Evolutionary conservation across 768 basidiomycete species (phyloP), one percentile per base, ranked within the genome.

Genomic region (Coprinopsis cinerea): DNA sequence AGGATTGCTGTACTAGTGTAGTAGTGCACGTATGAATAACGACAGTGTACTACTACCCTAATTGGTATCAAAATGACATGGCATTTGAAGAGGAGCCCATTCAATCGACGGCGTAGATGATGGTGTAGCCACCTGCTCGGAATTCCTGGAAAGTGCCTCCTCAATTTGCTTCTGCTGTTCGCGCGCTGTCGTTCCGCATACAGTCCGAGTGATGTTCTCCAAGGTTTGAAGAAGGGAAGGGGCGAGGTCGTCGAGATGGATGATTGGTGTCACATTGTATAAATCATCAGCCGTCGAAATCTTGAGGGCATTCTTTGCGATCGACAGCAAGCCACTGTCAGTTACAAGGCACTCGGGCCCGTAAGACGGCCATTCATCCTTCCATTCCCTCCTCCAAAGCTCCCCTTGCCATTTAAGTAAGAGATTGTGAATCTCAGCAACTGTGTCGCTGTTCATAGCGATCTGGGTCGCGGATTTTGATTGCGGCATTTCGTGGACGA

Each of bases 361-460:
- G 37, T 55, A 55, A 9, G 18, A 28, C 6, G 32, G 26, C 54
- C 54, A 55, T 24, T 41, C 40, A 40, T 52, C 51, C 30, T 48
- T 53, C 54, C 54, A 55, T n/a, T 55, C 42, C 1, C 42, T 4
- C 11, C 11, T 25, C 54, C 54, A 55, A 4, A 45, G 6, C 1
- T 37, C 4, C 11, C 35, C 13, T 11, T 48, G 7, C 54, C 54
- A 55, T 18, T 2, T 34, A 6, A 6, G 23, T 13, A 55, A n/a
- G n/a, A n/a, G n/a, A n/a, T n/a, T n/a, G n/a, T n/a, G n/a, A n/a
- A n/a, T n/a, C n/a, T n/a, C n/a, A n/a, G n/a, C n/a, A n/a, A n/a
- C n/a, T n/a, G n/a, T n/a, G n/a, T n/a, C n/a, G n/a, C n/a, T n/a
- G n/a, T n/a, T n/a, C n/a, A n/a, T n/a, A n/a, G n/a, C n/a, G n/a